Percentiles rank a stretch among this genome's conserved stretches.
Conservation (phyloP, 179 eudicot species). For the Spinacia oleracea region DNA sequence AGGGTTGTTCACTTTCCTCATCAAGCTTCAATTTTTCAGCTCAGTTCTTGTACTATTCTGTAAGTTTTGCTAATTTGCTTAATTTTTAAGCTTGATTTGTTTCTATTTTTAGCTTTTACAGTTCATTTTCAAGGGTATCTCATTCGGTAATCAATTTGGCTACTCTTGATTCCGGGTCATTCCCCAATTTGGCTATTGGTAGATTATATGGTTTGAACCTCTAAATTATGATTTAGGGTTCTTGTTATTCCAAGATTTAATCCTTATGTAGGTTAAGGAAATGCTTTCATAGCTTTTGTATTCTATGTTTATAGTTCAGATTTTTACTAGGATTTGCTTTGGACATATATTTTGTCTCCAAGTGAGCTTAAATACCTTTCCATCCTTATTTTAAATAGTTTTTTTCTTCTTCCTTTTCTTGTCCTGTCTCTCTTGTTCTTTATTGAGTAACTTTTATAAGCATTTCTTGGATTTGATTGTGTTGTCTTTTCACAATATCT, state of each 20-base stretch:
- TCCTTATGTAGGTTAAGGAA: conserved; percentile 15
- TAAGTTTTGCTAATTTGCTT: conserved; percentile 38
- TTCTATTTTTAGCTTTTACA: conserved; percentile 8
- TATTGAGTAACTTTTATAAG: conserved; percentile 7
- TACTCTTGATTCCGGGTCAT: neutral
- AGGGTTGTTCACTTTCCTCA: conserved; percentile 27
- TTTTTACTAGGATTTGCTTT: too few species aligned
- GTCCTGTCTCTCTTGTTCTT: conserved; percentile 17
- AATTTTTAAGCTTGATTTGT: conserved; percentile 16
- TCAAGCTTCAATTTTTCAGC: conserved; percentile 37
- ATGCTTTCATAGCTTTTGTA: conserved; percentile 13
- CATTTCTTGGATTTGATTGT: conserved; percentile 15
- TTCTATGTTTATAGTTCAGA: neutral
- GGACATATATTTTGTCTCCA: conserved; percentile 17
- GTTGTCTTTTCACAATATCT: conserved; percentile 13
- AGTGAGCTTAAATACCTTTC: conserved; percentile 5
- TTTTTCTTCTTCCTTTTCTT: conserved; percentile 16
- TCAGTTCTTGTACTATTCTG: conserved; percentile 46
- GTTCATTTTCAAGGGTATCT: neutral
- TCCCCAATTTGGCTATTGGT: neutral
- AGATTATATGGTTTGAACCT: conserved; percentile 18
- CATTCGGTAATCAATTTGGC: neutral
- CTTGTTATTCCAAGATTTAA: conserved; percentile 19
- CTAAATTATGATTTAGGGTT: conserved; percentile 15
- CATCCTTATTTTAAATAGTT: neutral